Evolutionary conservation across 768 basidiomycete species (phyloP), one percentile per base, ranked within the genome.

Genomic region (Leccinum longicurvipes): DNA sequence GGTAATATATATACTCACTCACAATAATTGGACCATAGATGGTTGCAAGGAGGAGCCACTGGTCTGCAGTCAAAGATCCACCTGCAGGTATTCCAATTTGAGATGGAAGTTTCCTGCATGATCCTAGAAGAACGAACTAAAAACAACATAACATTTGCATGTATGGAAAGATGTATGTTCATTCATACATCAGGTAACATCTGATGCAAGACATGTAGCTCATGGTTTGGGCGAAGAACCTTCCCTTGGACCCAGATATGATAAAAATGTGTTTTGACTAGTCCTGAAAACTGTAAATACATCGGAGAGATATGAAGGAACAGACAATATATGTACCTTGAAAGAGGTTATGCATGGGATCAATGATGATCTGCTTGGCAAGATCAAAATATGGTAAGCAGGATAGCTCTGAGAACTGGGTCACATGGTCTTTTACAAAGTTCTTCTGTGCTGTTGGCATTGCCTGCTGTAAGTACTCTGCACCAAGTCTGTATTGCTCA

Each of bases 241-340:
- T 65, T 63, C 1, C 24, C 19, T 36, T 67, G 63, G 8, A 66
- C 65, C 67, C 65, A 68, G 15, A 68, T 68, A 21, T 66, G 59
- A 19, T 68, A 68, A 49, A 68, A 68, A 45, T 68, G 67, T 4
- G 54, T 55, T 17, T 55, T 55, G 15, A 55, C 15, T 4, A 41
- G 39, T n/a, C 32, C 32, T 34, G 6, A n/a, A 34, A 34, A 17
- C 32, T 34, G 32, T 34, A 12, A 34, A 34, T 34, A 34, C 14
- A 6, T 17, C 14, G 7, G 12, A 34, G 32, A 34, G 12, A 14
- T 34, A 34, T n/a, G n/a, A n/a, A n/a, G n/a, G 32, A 34, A 15
- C 12, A 17, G 32, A 34, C 15, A 2, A 34, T 14, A 15, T n/a
- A n/a, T n/a, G n/a, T 34, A 17, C 39, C 39, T n/a, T 19, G 39